Evolutionary conservation across 1,284 basidiomycete species (phyloP).

Genomic region (Cutaneotrichosporon dermatis): DNA sequence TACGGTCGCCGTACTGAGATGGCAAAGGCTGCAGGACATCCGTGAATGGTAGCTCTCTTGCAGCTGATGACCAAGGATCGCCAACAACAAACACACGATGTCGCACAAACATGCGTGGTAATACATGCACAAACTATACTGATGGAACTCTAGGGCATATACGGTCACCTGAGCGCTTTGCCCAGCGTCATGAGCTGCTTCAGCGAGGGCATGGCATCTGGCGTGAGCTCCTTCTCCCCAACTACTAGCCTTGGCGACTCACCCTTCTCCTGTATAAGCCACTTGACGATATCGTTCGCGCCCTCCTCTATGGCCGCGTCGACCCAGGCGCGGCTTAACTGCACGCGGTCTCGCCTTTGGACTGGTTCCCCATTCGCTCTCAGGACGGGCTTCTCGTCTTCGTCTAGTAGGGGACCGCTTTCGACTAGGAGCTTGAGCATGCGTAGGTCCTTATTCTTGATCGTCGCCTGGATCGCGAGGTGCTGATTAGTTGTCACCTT

Average conservation of each 20-base stretch:
- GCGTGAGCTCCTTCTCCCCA: neutral
- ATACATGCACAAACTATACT: too few species aligned
- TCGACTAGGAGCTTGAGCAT: slow-evolving; percentile 73
- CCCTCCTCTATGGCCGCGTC: slow-evolving; percentile 50
- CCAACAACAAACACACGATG: too few species aligned
- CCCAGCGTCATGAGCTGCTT: too few species aligned
- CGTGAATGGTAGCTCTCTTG: too few species aligned
- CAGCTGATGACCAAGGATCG: too few species aligned
- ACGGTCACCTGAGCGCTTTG: too few species aligned
- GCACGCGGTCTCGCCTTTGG: slow-evolving; percentile 26
- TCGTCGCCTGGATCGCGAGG: slow-evolving; percentile 68
- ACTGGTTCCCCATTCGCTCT: slow-evolving; percentile 24
- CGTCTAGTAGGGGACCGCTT: slow-evolving; percentile 20
- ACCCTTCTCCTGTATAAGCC: slow-evolving; percentile 70
- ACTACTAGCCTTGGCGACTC: slow-evolving; percentile 14
- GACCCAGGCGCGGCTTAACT: slow-evolving; percentile 16
- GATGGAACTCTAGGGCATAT: too few species aligned
- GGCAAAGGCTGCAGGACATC: too few species aligned
- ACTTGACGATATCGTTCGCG: slow-evolving; percentile 62
- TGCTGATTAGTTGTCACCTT: slow-evolving; percentile 60
- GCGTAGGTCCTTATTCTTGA: slow-evolving; percentile 59
- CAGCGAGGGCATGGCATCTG: slow-evolving; percentile 15
- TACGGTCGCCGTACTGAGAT: too few species aligned
- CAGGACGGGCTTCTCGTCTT: neutral
- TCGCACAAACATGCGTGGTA: too few species aligned